phyloP scores from a whole-genome alignment of 345 rosid genomes.

The Acer yangbiense region DNA sequence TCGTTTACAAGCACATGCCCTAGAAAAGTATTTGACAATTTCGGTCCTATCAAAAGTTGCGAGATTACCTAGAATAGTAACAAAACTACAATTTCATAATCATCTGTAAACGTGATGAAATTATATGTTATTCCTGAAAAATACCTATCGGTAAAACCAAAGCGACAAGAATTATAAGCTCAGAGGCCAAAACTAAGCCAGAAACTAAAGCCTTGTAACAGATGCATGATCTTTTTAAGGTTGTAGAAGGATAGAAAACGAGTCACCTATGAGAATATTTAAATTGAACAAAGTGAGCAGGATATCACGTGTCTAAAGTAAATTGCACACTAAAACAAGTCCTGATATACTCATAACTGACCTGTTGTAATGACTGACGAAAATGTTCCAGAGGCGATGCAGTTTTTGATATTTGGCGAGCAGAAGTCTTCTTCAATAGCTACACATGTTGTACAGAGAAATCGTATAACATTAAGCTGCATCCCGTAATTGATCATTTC shows the following conservation, averaged over 20 bases:
- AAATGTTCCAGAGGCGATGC: constrained; percentile 73
- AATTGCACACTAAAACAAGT: not conserved
- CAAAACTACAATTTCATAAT: not conserved
- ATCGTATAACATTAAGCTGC: constrained; percentile 33
- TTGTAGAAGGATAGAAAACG: not conserved
- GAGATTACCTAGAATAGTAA: not conserved
- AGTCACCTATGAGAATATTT: not conserved
- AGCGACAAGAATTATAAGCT: not conserved
- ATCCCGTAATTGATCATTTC: constrained; percentile 23
- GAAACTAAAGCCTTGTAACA: not conserved
- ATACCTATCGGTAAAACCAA: not conserved
- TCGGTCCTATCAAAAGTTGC: not conserved
- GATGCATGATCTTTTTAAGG: not conserved
- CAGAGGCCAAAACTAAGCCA: not conserved
- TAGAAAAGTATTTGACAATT: not conserved
- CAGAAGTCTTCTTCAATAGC: constrained; percentile 76
- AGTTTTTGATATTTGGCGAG: constrained; percentile 65
- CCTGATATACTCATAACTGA: constrained; percentile 33
- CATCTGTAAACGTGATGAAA: not conserved
- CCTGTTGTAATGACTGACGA: constrained; percentile 69
- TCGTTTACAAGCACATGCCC: not conserved
- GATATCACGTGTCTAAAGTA: not conserved
- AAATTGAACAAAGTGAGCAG: too few species aligned
- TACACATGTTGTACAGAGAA: constrained; percentile 48
- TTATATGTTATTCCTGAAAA: not conserved